Conservation (phyloP, 2,329 filamentous ascomycete species). For the Penicillium corylophilum region DNA sequence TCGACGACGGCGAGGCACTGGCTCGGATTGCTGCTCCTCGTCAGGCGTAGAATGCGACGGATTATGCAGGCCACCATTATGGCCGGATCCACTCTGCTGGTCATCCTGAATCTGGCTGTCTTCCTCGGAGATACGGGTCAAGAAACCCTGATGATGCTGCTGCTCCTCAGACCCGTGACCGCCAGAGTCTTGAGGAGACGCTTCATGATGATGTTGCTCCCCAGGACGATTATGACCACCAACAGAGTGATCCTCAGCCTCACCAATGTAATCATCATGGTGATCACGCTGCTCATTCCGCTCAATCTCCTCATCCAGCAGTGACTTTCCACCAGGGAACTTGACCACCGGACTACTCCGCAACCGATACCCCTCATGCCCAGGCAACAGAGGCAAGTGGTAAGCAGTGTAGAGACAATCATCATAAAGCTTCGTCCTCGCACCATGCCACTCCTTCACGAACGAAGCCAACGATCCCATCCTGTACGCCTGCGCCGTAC, state of each 20-base stretch:
- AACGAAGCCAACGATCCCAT: conserved; percentile 86
- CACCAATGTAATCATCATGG: conserved; percentile 85
- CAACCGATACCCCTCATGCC: conserved; percentile 80
- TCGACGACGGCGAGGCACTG: conserved; percentile 17
- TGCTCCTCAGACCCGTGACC: conserved; percentile 7
- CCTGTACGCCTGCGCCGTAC: conserved; percentile 91
- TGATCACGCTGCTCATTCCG: conserved; percentile 85
- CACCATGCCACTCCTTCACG: conserved; percentile 80
- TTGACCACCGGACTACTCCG: conserved; percentile 89
- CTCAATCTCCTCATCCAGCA: conserved; percentile 94
- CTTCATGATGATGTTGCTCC: conserved; percentile 28
- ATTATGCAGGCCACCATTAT: conserved; percentile 1
- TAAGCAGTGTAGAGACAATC: conserved; percentile 97
- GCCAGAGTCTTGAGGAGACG: conserved; percentile 11
- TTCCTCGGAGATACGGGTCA: conserved; percentile 16
- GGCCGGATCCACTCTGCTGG: conserved; percentile 1
- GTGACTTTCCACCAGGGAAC: conserved; percentile 86
- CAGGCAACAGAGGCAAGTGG: conserved; percentile 82
- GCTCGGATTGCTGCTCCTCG: conserved; percentile 11
- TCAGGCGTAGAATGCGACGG: neutral
- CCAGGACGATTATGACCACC: conserved; percentile 34
- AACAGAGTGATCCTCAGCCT: conserved; percentile 51
- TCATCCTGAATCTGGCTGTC: conserved; percentile 6
- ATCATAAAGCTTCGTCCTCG: conserved; percentile 94
- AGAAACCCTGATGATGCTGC: conserved; percentile 12